Evolutionary conservation across 2,329 filamentous ascomycete species (phyloP).

Genomic region (Ilyonectria robusta): DNA sequence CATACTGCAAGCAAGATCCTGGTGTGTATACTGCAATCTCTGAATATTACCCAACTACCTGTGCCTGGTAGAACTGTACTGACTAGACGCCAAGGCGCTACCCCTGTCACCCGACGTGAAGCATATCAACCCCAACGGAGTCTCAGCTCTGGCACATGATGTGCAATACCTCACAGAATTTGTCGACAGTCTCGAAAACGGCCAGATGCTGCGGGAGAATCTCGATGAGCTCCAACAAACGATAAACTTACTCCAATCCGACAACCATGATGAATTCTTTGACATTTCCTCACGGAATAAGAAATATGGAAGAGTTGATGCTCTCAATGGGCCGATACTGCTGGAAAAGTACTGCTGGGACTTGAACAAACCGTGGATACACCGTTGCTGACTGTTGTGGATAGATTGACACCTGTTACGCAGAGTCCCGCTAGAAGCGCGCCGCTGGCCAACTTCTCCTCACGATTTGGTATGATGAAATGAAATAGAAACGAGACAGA

Average conservation of each 20-base stretch:
- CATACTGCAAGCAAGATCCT: conserved; percentile 91
- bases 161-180: conserved; percentile 88
- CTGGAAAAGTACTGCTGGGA: conserved; percentile 83
- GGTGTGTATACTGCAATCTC: conserved; percentile 58
- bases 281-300: conserved; percentile 91
- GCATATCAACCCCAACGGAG: conserved; percentile 89
- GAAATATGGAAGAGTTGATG: conserved; percentile 94
- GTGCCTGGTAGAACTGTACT: conserved; percentile 16
- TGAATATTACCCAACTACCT: neutral
- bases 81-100: conserved; percentile 68
- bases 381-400: conserved; percentile 42
- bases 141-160: conserved; percentile 85
- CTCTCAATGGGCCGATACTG: conserved; percentile 87
- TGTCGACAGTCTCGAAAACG: conserved; percentile 87
- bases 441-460: conserved; percentile 80
- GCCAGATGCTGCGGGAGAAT: conserved; percentile 87
- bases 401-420: conserved; percentile 75
- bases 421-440: conserved; percentile 72
- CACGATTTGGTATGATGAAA: conserved; percentile 77
- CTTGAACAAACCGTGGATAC: neutral
- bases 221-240: conserved; percentile 96
- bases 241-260: conserved; percentile 85
- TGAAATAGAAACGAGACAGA: conserved; percentile 32
- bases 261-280: conserved; percentile 97
- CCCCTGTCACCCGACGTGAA: conserved; percentile 85